Evolutionary conservation across 2,329 filamentous ascomycete genomes (phyloP), one percentile per base, ranked within the genome.

Genomic region (Herpotrichia juniperi): DNA sequence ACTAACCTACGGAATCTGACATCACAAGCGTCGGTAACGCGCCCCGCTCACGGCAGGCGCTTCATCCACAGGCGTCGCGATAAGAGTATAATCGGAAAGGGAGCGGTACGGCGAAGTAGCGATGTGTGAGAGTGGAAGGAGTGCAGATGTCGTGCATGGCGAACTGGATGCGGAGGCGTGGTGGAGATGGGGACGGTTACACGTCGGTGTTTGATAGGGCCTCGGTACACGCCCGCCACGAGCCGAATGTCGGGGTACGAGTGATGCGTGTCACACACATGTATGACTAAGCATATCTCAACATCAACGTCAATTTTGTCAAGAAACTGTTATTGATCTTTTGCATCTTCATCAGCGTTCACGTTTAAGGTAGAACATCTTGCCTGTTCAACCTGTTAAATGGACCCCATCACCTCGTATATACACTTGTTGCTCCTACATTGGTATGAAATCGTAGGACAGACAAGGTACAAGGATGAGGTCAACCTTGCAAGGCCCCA

Each of bases 1-100:
- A 72, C 73, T 49, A 64, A 75, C 73, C 73, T 50, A 76, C 72
- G 12, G 73, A 75, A 59, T 76, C 74, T 51, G 73, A 67, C 73
- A 76, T 75, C 37, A 56, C 61, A 48, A 61, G 60, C 53, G 55
- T 59, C 46, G 51, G 52, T 49, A 50, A 58, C 52, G 53, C 64
- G 63, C 58, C 60, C 61, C 61, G 45, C 47, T n/a, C 12, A 31
- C 24, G 28, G 44, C 24, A 46, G 34, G 44, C 51, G 44, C 42
- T 50, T 63, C 57, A 65, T 63, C 60, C 47, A 62, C 42, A 46
- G 26, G 51, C 51, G 50, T 54, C 47, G 46, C 50, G 31, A 54
- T 37, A 48, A 21, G 22, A 34, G 19, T 17, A 37, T 24, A 39
- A 46, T 25, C 21, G 12, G 22, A 19, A 21, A 45, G 44, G 35